A percentile compares a stretch with the other conserved stretches of the same genome.
These are phyloP conservation scores for Lachnellula hyalina DNA, from an alignment of 2,329 filamentous ascomycete species.

Conservation along the genomic window DNA sequence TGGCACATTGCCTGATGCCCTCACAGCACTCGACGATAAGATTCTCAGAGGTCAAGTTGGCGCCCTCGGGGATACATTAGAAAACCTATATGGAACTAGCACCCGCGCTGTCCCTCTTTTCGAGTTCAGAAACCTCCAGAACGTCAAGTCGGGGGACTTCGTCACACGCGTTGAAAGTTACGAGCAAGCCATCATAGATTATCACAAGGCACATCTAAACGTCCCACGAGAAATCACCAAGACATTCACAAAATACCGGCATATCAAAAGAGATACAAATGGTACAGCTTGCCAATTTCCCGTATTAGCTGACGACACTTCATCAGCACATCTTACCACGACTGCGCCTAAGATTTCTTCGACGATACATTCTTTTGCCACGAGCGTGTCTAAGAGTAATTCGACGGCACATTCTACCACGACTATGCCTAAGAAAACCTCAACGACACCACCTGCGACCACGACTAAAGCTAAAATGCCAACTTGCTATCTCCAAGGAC, in stretches of 20 bases:
- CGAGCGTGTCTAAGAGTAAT: too few species aligned
- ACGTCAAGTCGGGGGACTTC: neutral
- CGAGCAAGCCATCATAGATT: neutral
- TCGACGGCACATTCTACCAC: too few species aligned
- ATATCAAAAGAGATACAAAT: neutral
- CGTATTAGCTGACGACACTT: too few species aligned
- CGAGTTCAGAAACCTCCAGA: neutral
- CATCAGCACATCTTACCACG: too few species aligned
- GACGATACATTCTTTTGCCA: too few species aligned
- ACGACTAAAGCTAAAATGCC: too few species aligned
- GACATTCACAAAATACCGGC: neutral
- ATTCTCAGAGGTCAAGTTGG: neutral
- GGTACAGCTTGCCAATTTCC: neutral
- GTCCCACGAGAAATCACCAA: neutral
- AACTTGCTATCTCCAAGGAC: too few species aligned
- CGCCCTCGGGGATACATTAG: neutral
- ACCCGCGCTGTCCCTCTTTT: neutral
- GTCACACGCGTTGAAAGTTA: neutral
- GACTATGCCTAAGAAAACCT: too few species aligned
- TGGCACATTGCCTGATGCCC: neutral
- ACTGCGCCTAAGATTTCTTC: too few species aligned
- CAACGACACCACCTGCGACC: too few species aligned
- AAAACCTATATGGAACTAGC: neutral
- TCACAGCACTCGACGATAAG: neutral
- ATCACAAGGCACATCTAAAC: neutral